Evolutionary conservation across 305 asterid genomes (phyloP).

Genomic region (Fraxinus albicans): DNA sequence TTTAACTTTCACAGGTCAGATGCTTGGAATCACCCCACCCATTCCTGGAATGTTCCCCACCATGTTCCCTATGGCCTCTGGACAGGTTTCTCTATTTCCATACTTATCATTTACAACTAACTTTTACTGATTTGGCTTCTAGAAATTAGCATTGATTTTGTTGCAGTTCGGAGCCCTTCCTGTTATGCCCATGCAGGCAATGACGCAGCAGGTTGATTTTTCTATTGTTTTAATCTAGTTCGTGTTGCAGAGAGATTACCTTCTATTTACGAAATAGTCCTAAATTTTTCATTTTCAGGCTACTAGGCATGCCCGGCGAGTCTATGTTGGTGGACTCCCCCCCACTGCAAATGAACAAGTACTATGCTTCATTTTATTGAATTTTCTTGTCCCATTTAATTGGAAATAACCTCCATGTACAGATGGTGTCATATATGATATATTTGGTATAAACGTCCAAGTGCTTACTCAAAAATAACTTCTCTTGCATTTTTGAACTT

Average conservation of each 20-base stretch:
- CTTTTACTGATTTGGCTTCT: slow-evolving; percentile 11
- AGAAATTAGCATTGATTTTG: slow-evolving; percentile 16
- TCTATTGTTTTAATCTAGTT: slow-evolving; percentile 6
- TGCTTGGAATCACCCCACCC: slow-evolving; percentile 60
- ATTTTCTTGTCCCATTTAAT: neutral
- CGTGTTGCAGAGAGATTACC: neutral
- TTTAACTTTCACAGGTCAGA: slow-evolving; percentile 63
- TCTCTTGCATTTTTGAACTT: neutral
- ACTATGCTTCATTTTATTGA: slow-evolving; percentile 10
- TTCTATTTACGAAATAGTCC: slow-evolving; percentile 5
- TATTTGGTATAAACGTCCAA: neutral
- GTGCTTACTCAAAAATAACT: neutral
- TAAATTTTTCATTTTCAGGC: slow-evolving; percentile 55
- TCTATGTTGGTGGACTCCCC: slow-evolving; percentile 97
- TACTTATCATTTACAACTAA: neutral
- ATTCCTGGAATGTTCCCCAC: slow-evolving; percentile 82
- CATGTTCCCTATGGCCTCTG: slow-evolving; percentile 70
- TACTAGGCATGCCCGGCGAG: slow-evolving; percentile 94
- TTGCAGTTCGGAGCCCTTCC: slow-evolving; percentile 80
- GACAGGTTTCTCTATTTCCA: slow-evolving; percentile 54
- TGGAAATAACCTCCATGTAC: neutral
- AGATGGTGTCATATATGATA: neutral
- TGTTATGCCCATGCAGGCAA: slow-evolving; percentile 86
- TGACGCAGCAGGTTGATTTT: slow-evolving; percentile 93
- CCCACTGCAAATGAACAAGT: slow-evolving; percentile 98